Evolutionary conservation across 257 asterid genomes (phyloP), one percentile per base, ranked within the genome.

Genomic region (Gynochthodes officinalis): DNA sequence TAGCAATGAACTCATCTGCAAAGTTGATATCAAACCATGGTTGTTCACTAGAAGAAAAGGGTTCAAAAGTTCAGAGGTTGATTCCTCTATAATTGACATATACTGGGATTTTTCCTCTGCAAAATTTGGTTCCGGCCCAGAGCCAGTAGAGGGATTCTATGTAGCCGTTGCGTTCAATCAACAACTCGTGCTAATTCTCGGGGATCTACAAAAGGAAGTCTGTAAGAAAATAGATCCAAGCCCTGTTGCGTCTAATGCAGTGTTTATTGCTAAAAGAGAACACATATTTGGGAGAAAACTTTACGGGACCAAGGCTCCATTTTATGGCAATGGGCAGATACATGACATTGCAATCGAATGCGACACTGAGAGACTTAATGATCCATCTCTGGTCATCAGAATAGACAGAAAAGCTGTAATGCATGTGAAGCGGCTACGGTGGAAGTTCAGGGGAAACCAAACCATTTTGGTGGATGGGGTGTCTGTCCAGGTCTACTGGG

Each of bases 31-130:
- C 78, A 90, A 84, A 27, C 89, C 95, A 0, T 90, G 91, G 93
- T n/a, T 88, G 37, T 90, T 90, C 49, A 84, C 96, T 25, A 84
- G 77, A 75, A 77, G 86, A 64, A 87, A 85, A 79, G 97, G 97
- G 16, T 77, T 73, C 72, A 83, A 79, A 23, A 82, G 64, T 53
- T 13, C 80, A 40, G 77, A 77, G 3, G 64, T 78, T 0, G 73
- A 65, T 25, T 83, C 91, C 4, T 75, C 73, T 49, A 54, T 15
- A 4, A 61, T 89, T 43, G 83, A 89, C 39, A 23, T 89, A 4
- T 77, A 75, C 48, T 90, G 97, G 96, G 97, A 90, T 68, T 75
- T 90, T 59, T 87, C 97, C 2, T 67, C 82, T 25, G 93, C 97
- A 21, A 88, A 81, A 65, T 90, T 88, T n/a, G 96, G 89, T 21